A percentile compares a stretch with the other conserved stretches of the same genome.
Conservation (phyloP, 2,329 filamentous ascomycete genomes). For the Verticillium nubilum region DNA sequence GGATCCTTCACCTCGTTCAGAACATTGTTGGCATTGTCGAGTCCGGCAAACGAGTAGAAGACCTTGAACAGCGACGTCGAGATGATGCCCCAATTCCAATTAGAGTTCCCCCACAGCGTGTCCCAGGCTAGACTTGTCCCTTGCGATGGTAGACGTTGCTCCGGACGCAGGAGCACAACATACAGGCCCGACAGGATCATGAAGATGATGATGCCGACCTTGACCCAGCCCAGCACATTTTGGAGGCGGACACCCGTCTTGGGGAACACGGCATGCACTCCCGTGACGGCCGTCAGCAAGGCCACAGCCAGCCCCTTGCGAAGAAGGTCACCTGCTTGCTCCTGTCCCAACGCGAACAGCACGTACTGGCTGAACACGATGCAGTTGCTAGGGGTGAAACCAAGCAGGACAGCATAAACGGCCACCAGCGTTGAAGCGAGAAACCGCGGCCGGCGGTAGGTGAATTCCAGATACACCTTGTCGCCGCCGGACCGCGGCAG, state of each 20-base stretch:
- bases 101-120: constrained; percentile 56
- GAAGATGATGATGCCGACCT: constrained; percentile 53
- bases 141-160: constrained; percentile 4
- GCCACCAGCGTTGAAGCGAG: constrained; percentile 60
- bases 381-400: constrained; percentile 66
- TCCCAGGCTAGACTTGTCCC: constrained; percentile 34
- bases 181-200: constrained; percentile 58
- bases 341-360: constrained; percentile 49
- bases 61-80: constrained; percentile 64
- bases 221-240: constrained; percentile 57
- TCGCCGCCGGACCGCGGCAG: constrained; percentile 62
- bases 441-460: constrained; percentile 57
- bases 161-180: constrained; percentile 44
- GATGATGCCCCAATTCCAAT: constrained; percentile 65
- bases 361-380: constrained; percentile 64
- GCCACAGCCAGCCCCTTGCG: constrained; percentile 52
- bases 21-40: constrained; percentile 64
- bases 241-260: constrained; percentile 54
- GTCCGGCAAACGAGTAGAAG: constrained; percentile 63
- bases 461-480: constrained; percentile 68
- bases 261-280: constrained; percentile 54
- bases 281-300: constrained; percentile 49
- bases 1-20: constrained; percentile 67
- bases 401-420: constrained; percentile 56
- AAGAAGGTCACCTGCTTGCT: constrained; percentile 42